A percentile compares a stretch with the other conserved stretches of the same genome.
Conservation (phyloP, 768 basidiomycete species). For the Rhizopogon vesiculosus region DNA sequence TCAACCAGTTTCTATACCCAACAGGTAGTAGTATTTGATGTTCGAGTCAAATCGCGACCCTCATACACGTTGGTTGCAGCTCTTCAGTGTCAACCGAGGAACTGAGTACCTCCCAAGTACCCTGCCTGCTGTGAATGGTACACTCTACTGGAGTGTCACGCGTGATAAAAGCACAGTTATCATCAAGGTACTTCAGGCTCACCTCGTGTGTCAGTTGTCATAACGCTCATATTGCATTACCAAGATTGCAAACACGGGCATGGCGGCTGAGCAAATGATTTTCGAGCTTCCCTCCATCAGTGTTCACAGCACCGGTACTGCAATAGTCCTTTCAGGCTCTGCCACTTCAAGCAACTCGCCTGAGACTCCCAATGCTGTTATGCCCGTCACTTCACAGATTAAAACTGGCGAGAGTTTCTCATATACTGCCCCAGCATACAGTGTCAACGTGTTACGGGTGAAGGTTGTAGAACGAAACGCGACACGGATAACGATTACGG, state of each 20-base stretch:
- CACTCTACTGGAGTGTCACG: slow-evolving; percentile 60
- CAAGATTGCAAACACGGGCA: slow-evolving; percentile 52
- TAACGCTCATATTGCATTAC: neutral
- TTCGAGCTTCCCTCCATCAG: slow-evolving; percentile 53
- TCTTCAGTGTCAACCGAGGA: slow-evolving; percentile 60
- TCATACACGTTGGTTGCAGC: slow-evolving; percentile 29
- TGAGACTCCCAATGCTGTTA: slow-evolving; percentile 39
- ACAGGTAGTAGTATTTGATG: slow-evolving; percentile 33
- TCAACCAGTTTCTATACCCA: slow-evolving; percentile 64
- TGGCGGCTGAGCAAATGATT: slow-evolving; percentile 34
- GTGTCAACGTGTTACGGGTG: slow-evolving; percentile 30
- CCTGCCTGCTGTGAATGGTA: slow-evolving; percentile 41
- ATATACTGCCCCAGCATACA: slow-evolving; percentile 48
- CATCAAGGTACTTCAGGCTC: slow-evolving; percentile 46
- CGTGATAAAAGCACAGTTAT: slow-evolving; percentile 33
- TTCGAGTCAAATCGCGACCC: neutral
- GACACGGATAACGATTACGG: too few relatives aligned
- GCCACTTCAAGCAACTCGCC: slow-evolving; percentile 54
- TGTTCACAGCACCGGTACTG: slow-evolving; percentile 39
- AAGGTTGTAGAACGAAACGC: too few relatives aligned
- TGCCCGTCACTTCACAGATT: slow-evolving; percentile 42
- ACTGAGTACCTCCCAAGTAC: slow-evolving; percentile 63
- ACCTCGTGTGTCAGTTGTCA: neutral
- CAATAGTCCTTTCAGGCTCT: slow-evolving; percentile 46
- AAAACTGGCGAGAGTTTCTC: slow-evolving; percentile 46